Evolutionary conservation across 2,329 filamentous ascomycete species (phyloP).

Genomic region (Aureobasidium melanogenum): DNA sequence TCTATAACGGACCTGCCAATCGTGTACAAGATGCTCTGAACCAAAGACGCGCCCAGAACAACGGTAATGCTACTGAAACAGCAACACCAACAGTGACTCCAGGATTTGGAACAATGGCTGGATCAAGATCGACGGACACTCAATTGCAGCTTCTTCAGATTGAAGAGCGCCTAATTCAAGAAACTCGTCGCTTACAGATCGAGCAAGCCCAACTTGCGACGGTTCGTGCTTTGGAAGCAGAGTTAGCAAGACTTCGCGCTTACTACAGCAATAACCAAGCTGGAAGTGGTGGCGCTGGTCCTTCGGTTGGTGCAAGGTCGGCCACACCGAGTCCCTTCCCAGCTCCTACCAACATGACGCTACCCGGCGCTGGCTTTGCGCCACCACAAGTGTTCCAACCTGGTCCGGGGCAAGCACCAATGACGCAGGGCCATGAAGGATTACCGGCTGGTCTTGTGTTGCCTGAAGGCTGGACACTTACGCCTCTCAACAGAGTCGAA

Average conservation of each 20-base stretch:
- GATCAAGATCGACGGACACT: constrained; percentile 16
- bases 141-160: constrained; percentile 55
- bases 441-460: constrained; percentile 43
- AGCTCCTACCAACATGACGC: not conserved
- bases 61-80: not conserved
- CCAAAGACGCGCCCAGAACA: not conserved
- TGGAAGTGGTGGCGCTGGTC: constrained; percentile 2
- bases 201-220: constrained; percentile 59
- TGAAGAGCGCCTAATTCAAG: constrained; percentile 59
- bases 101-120: constrained; percentile 16
- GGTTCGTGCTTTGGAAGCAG: constrained; percentile 58
- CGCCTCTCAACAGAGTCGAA: constrained; percentile 34
- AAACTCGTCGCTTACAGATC: constrained; percentile 53
- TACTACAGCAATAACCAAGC: constrained; percentile 19
- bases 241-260: constrained; percentile 56
- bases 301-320: not conserved
- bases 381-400: constrained; percentile 25
- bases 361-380: constrained; percentile 15
- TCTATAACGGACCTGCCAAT: constrained; percentile 48
- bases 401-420: constrained; percentile 22
- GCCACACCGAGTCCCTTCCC: not conserved
- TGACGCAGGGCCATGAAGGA: constrained; percentile 35
- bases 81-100: constrained; percentile 20
- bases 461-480: constrained; percentile 44
- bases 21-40: constrained; percentile 36